Evolutionary conservation across 139 green algal species (phyloP).

Genomic region (Dunaliella sp.): DNA sequence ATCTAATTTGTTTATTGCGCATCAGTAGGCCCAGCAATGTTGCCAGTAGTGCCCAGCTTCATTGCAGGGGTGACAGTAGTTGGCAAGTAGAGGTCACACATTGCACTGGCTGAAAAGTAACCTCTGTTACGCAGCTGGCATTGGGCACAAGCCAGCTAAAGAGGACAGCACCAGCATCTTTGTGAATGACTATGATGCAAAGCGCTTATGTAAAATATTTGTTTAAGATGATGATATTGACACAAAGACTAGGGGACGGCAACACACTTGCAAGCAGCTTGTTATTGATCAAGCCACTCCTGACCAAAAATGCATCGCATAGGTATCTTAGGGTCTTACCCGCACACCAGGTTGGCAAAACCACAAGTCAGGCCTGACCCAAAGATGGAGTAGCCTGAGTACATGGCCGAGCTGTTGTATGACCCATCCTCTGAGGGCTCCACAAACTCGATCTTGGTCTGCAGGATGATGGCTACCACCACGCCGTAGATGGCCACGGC

Average conservation of each 20-base stretch:
- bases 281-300: too few species aligned
- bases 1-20: too few species aligned
- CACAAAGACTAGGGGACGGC: background rate
- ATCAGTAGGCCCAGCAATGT: too few species aligned
- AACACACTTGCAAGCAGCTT: background rate
- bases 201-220: background rate
- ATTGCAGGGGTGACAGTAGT: too few species aligned
- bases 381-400: constrained; percentile 93
- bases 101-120: too few species aligned
- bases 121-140: too few species aligned
- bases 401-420: constrained; percentile 52
- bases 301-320: too few species aligned
- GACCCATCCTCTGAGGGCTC: constrained; percentile 31
- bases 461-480: constrained; percentile 98
- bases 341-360: constrained; percentile 96
- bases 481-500: constrained; percentile 99
- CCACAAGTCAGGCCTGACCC: constrained; percentile 89
- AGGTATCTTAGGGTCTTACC: too few species aligned
- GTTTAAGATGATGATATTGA: background rate
- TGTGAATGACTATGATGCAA: background rate
- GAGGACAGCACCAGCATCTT: too few species aligned
- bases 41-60: too few species aligned
- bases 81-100: too few species aligned
- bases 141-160: too few species aligned
- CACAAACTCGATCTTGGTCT: constrained; percentile 87